Evolutionary conservation across 371 early-diverging fungal genomes (phyloP).

Genomic region (Entomophthora muscae): DNA sequence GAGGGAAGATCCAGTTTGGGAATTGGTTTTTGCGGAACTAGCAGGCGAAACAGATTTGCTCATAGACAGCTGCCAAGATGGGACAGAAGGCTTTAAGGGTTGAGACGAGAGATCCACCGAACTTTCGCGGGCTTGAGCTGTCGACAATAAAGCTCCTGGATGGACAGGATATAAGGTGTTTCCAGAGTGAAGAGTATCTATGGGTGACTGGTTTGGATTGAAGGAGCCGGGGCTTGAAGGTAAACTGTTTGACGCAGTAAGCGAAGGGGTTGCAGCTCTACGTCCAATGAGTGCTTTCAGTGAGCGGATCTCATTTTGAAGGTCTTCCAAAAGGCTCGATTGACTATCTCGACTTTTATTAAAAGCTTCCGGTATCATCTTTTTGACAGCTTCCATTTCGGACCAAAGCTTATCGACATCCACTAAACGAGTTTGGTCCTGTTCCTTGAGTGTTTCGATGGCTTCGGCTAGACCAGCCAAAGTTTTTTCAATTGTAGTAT

Average conservation of each 20-base stretch:
- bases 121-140: not conserved
- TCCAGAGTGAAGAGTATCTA: not conserved
- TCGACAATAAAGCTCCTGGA: not conserved
- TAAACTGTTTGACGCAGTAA: not conserved
- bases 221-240: not conserved
- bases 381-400: constrained; percentile 59
- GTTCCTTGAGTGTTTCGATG: constrained; percentile 43
- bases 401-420: constrained; percentile 48
- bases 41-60: too few relatives aligned
- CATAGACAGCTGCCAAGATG: constrained; percentile 51
- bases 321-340: constrained; percentile 45
- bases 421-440: constrained; percentile 45
- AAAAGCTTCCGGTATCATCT: constrained; percentile 61
- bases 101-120: not conserved
- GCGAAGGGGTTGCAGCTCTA: not conserved
- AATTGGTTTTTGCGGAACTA: too few relatives aligned
- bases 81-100: constrained; percentile 26
- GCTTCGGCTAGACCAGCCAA: constrained; percentile 42
- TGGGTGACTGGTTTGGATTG: not conserved
- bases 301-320: constrained; percentile 83
- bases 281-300: constrained; percentile 64
- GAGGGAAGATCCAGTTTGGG: too few relatives aligned
- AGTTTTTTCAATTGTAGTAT: constrained; percentile 48
- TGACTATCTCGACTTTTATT: constrained; percentile 57
- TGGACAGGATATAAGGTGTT: not conserved